Percentiles rank a stretch among this genome's conserved stretches.
These are phyloP conservation scores for Phytopythium aichiense DNA, from an alignment of 352 stramenopile genomes.

Conservation along the genomic window DNA sequence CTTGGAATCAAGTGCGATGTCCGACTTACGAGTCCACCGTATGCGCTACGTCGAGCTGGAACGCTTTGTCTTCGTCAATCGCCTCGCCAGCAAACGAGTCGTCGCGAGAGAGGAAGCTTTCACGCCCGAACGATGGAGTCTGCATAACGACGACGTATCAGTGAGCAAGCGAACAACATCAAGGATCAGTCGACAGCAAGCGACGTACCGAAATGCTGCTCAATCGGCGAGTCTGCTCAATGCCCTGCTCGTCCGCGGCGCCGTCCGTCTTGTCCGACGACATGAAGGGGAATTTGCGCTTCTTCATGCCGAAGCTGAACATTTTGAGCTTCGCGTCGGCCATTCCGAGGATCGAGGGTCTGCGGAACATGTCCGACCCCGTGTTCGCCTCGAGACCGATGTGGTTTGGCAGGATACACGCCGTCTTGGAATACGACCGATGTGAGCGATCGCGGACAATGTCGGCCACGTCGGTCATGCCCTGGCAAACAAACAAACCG, in stretches of 20 bases:
- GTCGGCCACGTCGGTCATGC: constrained; percentile 36
- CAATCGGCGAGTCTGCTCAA: constrained; percentile 69
- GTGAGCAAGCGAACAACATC: not conserved
- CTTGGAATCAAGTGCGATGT: too few species aligned
- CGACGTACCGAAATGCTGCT: constrained; percentile 48
- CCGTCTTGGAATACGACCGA: constrained; percentile 19
- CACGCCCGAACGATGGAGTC: constrained; percentile 5
- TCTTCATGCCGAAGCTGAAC: constrained; percentile 85
- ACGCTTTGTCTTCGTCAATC: constrained; percentile 34
- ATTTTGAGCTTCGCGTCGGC: constrained; percentile 61
- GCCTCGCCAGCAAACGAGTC: constrained; percentile 2
- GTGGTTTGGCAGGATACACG: constrained; percentile 25
- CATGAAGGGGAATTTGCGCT: constrained; percentile 75
- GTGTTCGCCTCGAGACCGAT: constrained; percentile 17
- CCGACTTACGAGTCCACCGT: constrained; percentile 14
- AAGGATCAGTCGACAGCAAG: not conserved
- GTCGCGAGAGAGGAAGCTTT: constrained; percentile 6
- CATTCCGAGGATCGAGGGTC: constrained; percentile 55
- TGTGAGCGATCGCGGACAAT: constrained; percentile 43
- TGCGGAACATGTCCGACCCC: constrained; percentile 45
- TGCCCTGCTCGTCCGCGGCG: constrained; percentile 25
- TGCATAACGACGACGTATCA: not conserved
- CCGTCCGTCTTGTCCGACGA: constrained; percentile 13
- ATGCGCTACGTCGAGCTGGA: constrained; percentile 34
- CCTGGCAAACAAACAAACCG: not conserved